A percentile compares a stretch with the other conserved stretches of the same genome.
phyloP scores from a whole-genome alignment of 2,329 filamentous ascomycete species.

The Passalora sequoiae region DNA sequence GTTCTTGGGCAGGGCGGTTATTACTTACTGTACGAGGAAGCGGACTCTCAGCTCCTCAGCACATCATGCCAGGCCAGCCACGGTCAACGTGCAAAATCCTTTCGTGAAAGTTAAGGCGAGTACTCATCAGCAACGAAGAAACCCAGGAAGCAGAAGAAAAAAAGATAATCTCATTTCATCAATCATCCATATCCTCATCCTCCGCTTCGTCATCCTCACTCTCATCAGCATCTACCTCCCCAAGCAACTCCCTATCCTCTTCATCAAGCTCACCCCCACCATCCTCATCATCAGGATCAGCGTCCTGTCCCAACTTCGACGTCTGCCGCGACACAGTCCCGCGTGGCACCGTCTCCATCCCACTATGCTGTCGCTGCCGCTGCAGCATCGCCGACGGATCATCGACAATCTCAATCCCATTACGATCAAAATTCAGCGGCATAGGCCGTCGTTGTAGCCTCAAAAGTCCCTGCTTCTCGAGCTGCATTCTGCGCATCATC shows the following conservation, averaged over 20 bases:
- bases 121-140: no score
- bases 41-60: no score
- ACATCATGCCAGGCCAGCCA: no score
- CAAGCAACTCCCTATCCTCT: constrained; percentile 36
- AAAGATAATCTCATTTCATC: background rate
- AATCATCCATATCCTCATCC: constrained; percentile 28
- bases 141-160: background rate
- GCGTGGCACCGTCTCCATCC: background rate
- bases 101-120: no score
- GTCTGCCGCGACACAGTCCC: background rate
- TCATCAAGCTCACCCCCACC: constrained; percentile 34
- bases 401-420: constrained; percentile 15
- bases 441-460: constrained; percentile 2
- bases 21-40: no score
- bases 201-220: constrained; percentile 36
- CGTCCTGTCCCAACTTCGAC: constrained; percentile 20
- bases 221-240: constrained; percentile 35
- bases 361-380: constrained; percentile 10
- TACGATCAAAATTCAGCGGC: constrained; percentile 16
- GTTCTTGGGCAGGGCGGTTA: no score
- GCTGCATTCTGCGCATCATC: constrained; percentile 24
- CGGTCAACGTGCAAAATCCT: no score
- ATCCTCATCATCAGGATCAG: constrained; percentile 23
- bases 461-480: constrained; percentile 14
- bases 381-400: no score